Evolutionary conservation across 352 stramenopile species (phyloP).

Genomic region (Blastocystis sp.): DNA sequence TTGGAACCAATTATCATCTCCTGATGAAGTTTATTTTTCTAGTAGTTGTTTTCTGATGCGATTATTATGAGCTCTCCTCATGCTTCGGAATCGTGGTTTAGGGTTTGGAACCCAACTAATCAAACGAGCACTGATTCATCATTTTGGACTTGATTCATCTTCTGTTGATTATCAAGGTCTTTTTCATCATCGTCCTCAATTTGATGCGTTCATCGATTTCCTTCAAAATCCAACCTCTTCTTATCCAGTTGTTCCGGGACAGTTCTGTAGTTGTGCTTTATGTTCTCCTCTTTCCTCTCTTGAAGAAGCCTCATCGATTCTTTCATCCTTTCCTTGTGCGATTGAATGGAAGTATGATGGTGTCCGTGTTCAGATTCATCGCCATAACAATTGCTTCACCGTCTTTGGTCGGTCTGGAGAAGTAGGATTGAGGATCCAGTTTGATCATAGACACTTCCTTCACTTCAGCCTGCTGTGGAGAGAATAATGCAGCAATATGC

Average conservation of each 20-base stretch:
- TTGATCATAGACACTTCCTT: slow-evolving; percentile 26
- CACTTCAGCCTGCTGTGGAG: not conserved
- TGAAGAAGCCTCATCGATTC: not conserved
- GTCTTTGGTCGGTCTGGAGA: slow-evolving; percentile 47
- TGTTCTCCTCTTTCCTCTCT: slow-evolving; percentile 20
- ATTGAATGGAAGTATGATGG: slow-evolving; percentile 37
- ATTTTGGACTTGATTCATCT: not conserved
- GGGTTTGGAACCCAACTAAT: not conserved
- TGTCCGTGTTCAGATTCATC: slow-evolving; percentile 29
- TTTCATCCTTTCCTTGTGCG: not conserved
- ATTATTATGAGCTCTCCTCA: not conserved
- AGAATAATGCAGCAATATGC: not conserved
- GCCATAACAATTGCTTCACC: not conserved
- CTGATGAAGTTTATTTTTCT: not conserved
- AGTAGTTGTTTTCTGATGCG: not conserved
- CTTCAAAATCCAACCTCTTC: not conserved
- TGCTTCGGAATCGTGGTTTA: slow-evolving; percentile 27
- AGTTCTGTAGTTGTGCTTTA: slow-evolving; percentile 29
- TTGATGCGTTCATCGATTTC: slow-evolving; percentile 25
- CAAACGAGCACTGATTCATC: not conserved
- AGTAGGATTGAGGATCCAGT: not conserved
- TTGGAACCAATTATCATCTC: not conserved
- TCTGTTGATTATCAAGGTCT: not conserved
- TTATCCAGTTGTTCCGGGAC: slow-evolving; percentile 7
- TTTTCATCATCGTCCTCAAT: slow-evolving; percentile 3